Evolutionary conservation across 1,139 yeast species (phyloP).

Genomic region (Diutina catenulata): DNA sequence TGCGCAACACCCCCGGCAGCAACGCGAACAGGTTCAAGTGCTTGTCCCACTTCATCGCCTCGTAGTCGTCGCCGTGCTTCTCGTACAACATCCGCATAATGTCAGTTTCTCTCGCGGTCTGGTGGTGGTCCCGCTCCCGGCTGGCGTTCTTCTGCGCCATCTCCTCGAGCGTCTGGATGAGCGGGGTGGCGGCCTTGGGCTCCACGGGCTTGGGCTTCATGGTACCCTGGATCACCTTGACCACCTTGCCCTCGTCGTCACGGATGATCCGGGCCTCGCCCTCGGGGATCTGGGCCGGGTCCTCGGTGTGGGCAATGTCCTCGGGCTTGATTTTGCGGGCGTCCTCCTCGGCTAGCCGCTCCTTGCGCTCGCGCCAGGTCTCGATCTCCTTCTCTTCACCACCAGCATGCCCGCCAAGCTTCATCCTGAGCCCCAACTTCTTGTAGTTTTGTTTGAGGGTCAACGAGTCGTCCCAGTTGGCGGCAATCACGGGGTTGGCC

Average conservation of each 20-base stretch:
- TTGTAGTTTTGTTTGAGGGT: slow-evolving; percentile 80
- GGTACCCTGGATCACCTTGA: slow-evolving; percentile 63
- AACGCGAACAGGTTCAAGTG: slow-evolving; percentile 77
- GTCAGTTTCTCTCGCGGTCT: slow-evolving; percentile 62
- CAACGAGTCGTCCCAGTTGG: slow-evolving; percentile 76
- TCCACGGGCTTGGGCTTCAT: slow-evolving; percentile 17
- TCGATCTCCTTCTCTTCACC: slow-evolving; percentile 16
- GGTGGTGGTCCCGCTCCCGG: slow-evolving; percentile 13
- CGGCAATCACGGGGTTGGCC: slow-evolving; percentile 74
- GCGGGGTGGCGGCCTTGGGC: slow-evolving; percentile 9
- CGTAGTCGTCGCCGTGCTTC: slow-evolving; percentile 82
- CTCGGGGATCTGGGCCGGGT: slow-evolving; percentile 51
- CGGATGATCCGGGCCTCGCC: slow-evolving; percentile 78
- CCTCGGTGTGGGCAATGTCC: slow-evolving; percentile 9
- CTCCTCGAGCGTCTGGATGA: slow-evolving; percentile 47
- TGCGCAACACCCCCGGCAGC: slow-evolving; percentile 70
- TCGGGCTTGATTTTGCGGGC: slow-evolving; percentile 10
- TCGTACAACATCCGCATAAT: slow-evolving; percentile 40
- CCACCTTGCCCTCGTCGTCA: slow-evolving; percentile 57
- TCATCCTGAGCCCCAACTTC: slow-evolving; percentile 60
- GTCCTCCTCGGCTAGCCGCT: slow-evolving; percentile 19
- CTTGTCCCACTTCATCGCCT: slow-evolving; percentile 86
- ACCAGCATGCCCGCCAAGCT: slow-evolving; percentile 34
- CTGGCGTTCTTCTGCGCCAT: slow-evolving; percentile 43
- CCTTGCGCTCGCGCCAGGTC: slow-evolving; percentile 14